phyloP scores from a whole-genome alignment of 176 grass and related monocot species.

The Oryza australiensis region DNA sequence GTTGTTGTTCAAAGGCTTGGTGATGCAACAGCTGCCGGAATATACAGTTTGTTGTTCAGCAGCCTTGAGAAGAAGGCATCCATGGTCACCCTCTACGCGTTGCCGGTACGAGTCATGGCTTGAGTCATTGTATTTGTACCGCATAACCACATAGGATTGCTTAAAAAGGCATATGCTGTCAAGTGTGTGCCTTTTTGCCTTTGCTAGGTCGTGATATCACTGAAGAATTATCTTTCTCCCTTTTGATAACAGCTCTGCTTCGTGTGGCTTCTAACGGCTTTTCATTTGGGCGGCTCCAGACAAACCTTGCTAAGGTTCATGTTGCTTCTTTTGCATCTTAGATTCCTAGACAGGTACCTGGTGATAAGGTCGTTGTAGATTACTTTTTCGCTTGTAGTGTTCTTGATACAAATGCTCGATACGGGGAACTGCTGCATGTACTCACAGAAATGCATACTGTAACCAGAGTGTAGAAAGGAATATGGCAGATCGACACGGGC shows the following conservation, averaged over 20 bases:
- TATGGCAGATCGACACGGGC: neutral
- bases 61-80: conserved; percentile 64
- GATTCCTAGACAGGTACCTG: neutral
- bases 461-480: neutral
- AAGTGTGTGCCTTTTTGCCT: neutral
- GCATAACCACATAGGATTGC: neutral
- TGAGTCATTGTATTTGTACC: neutral
- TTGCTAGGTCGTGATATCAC: neutral
- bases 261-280: conserved; percentile 70
- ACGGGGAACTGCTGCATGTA: neutral
- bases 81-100: conserved; percentile 72
- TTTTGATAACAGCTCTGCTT: conserved; percentile 73
- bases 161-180: neutral
- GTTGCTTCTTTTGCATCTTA: conserved; percentile 30
- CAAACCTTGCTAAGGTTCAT: conserved; percentile 61
- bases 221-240: neutral
- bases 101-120: conserved; percentile 61
- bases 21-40: conserved; percentile 84
- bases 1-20: conserved; percentile 93
- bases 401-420: neutral
- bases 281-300: conserved; percentile 85
- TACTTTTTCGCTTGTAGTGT: neutral
- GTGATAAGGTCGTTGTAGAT: conserved; percentile 7
- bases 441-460: neutral
- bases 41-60: conserved; percentile 72